Base-by-base conservation (phyloP, 306 rosid genomes). In the Oxytropis ochrocephala region DNA sequence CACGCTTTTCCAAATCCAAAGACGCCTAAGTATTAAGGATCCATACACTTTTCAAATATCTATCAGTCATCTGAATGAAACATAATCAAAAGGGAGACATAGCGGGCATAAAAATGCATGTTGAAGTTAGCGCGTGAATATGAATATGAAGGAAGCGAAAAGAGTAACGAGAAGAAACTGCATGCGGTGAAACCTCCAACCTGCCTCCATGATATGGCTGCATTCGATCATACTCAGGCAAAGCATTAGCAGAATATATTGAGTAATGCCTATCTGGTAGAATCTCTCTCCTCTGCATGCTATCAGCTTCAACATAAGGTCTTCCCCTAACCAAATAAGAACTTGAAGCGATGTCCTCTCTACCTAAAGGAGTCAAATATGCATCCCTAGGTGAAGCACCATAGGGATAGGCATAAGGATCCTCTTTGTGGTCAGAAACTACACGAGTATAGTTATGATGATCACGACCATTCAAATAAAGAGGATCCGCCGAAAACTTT, bases 131-230 rank as follows among this genome's bases (percentile, higher is more conserved):
- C 85, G 89, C 53, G 80, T 0, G 85, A 53, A 64, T 21, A 81
- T 0, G 89, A 62, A 21, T 19, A 81, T 0, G 89, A 69, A 21
- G 85, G 84, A 84, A 51, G 89, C 84, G 0, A 46, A 87, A 85
- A 30, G 87, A 81, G 79, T 92, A 89, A 14, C 91, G 92, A 32
- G 89, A 86, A 10, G 95, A 82, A 55, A 85, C 84, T 3, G n/a
- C 88, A 90, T 35, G 76, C 57, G 71, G 32, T 3, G 79, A 29
- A 2, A 67, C 56, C 13, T 86, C 91, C 53, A 52, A 75, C 68
- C 50, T 59, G 14, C 59, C 62, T 52, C 55, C 67, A 7, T 10
- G 75, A 68, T 75, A 73, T 53, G 52, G 82, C 41, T 64, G 82
- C 50, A 56, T 69, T 66, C 41, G 75, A 56, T 64, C 78, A 57